Evolutionary conservation across 441 rosid genomes (phyloP), one percentile per base, ranked within the genome.

Genomic region (Rhodomyrtus psidioides): DNA sequence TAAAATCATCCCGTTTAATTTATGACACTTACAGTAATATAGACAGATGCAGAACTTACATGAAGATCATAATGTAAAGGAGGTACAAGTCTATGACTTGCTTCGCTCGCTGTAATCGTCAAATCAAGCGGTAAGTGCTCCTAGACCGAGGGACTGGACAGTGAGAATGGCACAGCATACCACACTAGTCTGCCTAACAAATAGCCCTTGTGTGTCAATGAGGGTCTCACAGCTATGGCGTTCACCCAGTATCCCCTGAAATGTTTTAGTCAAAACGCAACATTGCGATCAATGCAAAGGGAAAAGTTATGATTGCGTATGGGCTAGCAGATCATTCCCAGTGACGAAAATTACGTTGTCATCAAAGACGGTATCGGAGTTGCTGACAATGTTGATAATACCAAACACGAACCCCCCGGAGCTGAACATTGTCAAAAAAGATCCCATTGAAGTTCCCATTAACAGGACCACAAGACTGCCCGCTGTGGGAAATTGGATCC

Each of bases 221-320:
- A 95, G 88, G 99, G 98, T 62, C 98, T 87, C 23, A 98, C 98
- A 83, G 99, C 99, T 89, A 96, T 97, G 46, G 99, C 98, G 90
- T 98, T 95, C 85, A 97, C 95, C 99, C 98, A 97, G 87, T 97
- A 97, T 55, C 99, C 98, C 4, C 98, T 97, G 75, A 44, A 88
- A 75, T 34, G 82, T 86, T 59, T 39, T 54, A 75, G 49, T 34
- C 24, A 62, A 49, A 12, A 15, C 1, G 46, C 2, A 34, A 49
- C 54, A 59, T 17, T 21, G 2, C 0, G 57, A 21, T 42, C 51
- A 59, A 51, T 21, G 26, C 53, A 44, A 30, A 44, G 44, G 26
- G 58, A 59, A 34, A 53, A 74, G 28, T 62, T 14, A 82, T 23
- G 46, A 6, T 0, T 13, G 44, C 53, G 9, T 17, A 12, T 5